Conservation (phyloP, 805 yeast genomes). For the Saturnispora halmiae region DNA sequence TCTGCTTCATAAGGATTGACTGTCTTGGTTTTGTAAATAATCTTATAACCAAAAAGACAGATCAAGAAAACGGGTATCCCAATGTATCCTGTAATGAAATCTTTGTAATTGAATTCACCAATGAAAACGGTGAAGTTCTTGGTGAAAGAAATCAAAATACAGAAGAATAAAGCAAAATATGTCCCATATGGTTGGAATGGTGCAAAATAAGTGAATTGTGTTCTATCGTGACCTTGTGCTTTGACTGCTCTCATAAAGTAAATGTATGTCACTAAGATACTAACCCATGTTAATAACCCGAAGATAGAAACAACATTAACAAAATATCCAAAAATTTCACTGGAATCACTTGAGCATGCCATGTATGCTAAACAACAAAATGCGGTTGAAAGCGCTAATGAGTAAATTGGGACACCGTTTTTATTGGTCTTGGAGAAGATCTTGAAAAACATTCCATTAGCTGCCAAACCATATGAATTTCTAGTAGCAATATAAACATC, state of each 20-base stretch:
- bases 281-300: constrained; percentile 67
- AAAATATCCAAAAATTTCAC: constrained; percentile 54
- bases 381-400: constrained; percentile 39
- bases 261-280: constrained; percentile 59
- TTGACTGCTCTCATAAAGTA: constrained; percentile 55
- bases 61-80: constrained; percentile 58
- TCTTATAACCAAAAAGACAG: constrained; percentile 51
- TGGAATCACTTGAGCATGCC: constrained; percentile 50
- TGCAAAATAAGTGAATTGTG: constrained; percentile 48
- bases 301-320: constrained; percentile 71
- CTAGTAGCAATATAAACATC: constrained; percentile 72
- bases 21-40: constrained; percentile 39
- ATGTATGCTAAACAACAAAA: constrained; percentile 65
- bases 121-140: constrained; percentile 70
- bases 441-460: constrained; percentile 66
- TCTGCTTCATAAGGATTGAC: constrained; percentile 52
- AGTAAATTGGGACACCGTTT: constrained; percentile 61
- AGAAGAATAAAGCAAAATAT: constrained; percentile 45
- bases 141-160: constrained; percentile 47
- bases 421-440: constrained; percentile 56
- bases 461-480: constrained; percentile 61
- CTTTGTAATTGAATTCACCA: constrained; percentile 45
- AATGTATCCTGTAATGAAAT: constrained; percentile 70
- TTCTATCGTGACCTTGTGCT: constrained; percentile 58
- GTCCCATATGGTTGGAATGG: constrained; percentile 66